Base-by-base conservation (phyloP, 2,329 filamentous ascomycete species). In the Neofusicoccum umdonicola region DNA sequence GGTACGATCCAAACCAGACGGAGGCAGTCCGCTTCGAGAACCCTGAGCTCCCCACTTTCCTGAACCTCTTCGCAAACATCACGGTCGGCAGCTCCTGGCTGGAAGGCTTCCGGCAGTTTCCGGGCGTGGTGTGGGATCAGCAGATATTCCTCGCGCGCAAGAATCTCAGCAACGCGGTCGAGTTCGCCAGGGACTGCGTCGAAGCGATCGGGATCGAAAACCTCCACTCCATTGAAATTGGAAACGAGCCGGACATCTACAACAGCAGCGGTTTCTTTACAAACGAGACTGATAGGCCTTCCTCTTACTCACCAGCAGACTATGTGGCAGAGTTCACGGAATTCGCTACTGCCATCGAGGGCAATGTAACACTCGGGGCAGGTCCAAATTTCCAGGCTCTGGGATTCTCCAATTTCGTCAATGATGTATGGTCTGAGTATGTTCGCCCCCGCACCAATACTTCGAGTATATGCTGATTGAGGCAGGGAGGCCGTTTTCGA, bases 231-330 rank as follows among this genome's bases (percentile, higher is more conserved):
- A 41, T 63, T 6, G 60, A 63, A 15, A 44, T 63, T 1, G 60
- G 60, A 0, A 63, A 63, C 41, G 60, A 63, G 48, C 60, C 60
- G 4, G 60, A 63, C n/a, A 13, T 63, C 17, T 63, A 63, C 48
- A 35, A 34, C 9, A 35, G 22, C 13, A 52, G 15, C 11, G 60
- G 60, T 1, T 52, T 52, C 11, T 42, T 44, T 4, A 19, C 37
- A 4, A 44, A 22, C 27, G 3, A 19, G 3, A 63, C 48, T 3
- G 60, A 63, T 15, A 12, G 60, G 15, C 48, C 60, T 3, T 19
- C 27, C 1, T 42, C 39, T 0, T 63, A 63, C 12, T 6, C 1
- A 0, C 37, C 37, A 1, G 15, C 27, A 5, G 39, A 52, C 37
- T 63, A 63, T 35, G 60, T 54, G 37, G 35, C 27, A n/a, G 60